Conservation (phyloP, 768 basidiomycete genomes). For the Termitomyces sp. region DNA sequence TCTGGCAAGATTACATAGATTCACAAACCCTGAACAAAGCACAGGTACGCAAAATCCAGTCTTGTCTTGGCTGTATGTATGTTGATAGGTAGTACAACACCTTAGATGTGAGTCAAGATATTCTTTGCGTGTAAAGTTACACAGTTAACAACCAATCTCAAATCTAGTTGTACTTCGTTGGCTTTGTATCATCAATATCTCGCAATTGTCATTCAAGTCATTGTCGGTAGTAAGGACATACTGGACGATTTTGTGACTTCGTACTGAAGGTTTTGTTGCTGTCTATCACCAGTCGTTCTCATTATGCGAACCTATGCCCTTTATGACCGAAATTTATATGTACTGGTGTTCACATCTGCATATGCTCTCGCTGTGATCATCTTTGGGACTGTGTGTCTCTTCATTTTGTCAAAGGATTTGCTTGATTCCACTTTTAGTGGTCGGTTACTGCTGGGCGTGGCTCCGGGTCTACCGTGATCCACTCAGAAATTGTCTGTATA, state of each 20-base stretch:
- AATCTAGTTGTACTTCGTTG: slow-evolving; percentile 20
- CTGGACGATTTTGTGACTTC: background rate
- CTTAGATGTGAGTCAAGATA: slow-evolving; percentile 3
- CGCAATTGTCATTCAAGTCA: slow-evolving; percentile 27
- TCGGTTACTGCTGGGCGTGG: slow-evolving; percentile 12
- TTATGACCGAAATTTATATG: slow-evolving; percentile 24
- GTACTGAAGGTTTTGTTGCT: background rate
- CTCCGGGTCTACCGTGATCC: background rate
- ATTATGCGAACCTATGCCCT: slow-evolving; percentile 38
- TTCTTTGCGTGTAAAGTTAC: background rate
- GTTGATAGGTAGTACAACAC: background rate
- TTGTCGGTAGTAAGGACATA: slow-evolving; percentile 26
- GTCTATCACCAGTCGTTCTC: slow-evolving; percentile 26
- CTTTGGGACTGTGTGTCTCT: slow-evolving; percentile 15
- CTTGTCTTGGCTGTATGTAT: background rate
- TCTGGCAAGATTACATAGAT: slow-evolving; percentile 25
- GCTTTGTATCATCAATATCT: slow-evolving; percentile 24
- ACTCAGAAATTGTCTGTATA: slow-evolving; percentile 19
- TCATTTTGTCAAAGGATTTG: background rate
- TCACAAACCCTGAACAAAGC: slow-evolving; percentile 16
- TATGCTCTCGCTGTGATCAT: slow-evolving; percentile 23
- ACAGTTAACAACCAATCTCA: background rate
- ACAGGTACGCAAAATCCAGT: slow-evolving; percentile 15
- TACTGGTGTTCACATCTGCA: slow-evolving; percentile 22
- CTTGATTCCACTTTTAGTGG: slow-evolving; percentile 14